These are phyloP conservation scores for Parasarocladium wereldwijsianum DNA, from an alignment of 2,329 filamentous ascomycete genomes.

Conservation along the genomic window DNA sequence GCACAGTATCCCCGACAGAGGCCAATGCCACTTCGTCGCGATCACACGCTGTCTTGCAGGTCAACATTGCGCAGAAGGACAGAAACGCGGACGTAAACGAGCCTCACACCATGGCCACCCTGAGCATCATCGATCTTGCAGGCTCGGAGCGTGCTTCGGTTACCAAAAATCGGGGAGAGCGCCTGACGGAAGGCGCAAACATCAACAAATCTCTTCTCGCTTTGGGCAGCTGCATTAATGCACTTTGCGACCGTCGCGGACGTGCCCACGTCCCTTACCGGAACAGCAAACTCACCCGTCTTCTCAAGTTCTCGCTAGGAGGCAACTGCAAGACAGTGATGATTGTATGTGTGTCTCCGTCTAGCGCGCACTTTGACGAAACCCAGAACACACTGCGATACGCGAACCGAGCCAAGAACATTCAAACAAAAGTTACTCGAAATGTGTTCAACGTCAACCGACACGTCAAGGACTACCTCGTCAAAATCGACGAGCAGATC, in stretches of 20 bases:
- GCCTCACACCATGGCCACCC: constrained; percentile 92
- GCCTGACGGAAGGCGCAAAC: constrained; percentile 86
- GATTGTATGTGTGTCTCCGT: constrained; percentile 97
- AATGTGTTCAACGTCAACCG: constrained; percentile 99
- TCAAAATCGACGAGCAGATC: constrained; percentile 98
- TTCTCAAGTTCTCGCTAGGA: constrained; percentile 92
- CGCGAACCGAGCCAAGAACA: constrained; percentile 96
- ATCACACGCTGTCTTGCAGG: constrained; percentile 92
- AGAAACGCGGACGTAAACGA: constrained; percentile 85
- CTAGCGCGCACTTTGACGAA: constrained; percentile 92
- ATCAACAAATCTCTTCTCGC: constrained; percentile 98
- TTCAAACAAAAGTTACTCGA: constrained; percentile 97
- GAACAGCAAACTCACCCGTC: constrained; percentile 89
- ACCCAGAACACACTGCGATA: constrained; percentile 97
- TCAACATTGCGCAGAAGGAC: constrained; percentile 90
- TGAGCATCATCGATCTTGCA: constrained; percentile 95
- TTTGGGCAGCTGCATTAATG: constrained; percentile 94
- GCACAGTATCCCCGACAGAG: constrained; percentile 92
- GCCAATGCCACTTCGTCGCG: constrained; percentile 95
- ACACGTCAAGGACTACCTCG: constrained; percentile 96
- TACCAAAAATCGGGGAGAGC: constrained; percentile 89
- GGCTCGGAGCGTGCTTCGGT: constrained; percentile 92
- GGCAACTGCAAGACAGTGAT: constrained; percentile 99
- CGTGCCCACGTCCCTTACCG: constrained; percentile 91
- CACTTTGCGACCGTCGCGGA: constrained; percentile 83